Conservation (phyloP, 352 stramenopile species). For the Albugo candida region DNA sequence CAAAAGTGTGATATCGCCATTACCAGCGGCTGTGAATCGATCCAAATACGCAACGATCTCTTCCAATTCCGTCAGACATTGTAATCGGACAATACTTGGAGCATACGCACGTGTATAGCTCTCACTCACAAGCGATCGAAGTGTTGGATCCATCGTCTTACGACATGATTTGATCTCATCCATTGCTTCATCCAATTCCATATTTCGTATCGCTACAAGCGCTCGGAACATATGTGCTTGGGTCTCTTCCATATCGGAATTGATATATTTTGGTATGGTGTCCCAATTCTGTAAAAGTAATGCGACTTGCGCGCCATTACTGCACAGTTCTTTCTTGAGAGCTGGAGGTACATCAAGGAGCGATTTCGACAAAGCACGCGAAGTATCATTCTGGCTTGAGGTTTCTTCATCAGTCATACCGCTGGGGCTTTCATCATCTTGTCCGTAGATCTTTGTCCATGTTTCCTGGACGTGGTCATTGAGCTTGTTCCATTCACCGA, state of each 20-base stretch:
- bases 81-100: slow-evolving; percentile 91
- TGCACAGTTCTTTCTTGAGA: slow-evolving; percentile 72
- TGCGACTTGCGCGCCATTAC: slow-evolving; percentile 52
- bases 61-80: slow-evolving; percentile 94
- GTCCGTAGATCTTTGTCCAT: slow-evolving; percentile 72
- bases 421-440: slow-evolving; percentile 29
- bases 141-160: slow-evolving; percentile 90
- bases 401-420: slow-evolving; percentile 35
- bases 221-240: slow-evolving; percentile 72
- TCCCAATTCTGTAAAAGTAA: slow-evolving; percentile 78
- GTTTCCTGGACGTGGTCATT: slow-evolving; percentile 83
- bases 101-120: slow-evolving; percentile 94
- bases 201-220: slow-evolving; percentile 88
- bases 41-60: slow-evolving; percentile 70
- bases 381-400: not conserved
- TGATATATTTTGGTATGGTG: slow-evolving; percentile 67
- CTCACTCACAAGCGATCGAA: slow-evolving; percentile 94
- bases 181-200: slow-evolving; percentile 86
- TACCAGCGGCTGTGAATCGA: slow-evolving; percentile 62
- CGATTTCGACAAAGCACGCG: not conserved
- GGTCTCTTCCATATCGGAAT: slow-evolving; percentile 74
- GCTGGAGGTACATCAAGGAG: slow-evolving; percentile 41
- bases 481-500: slow-evolving; percentile 92
- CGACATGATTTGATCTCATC: slow-evolving; percentile 86
- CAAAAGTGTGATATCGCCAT: slow-evolving; percentile 51